Base-by-base conservation (phyloP, 2,329 filamentous ascomycete species). In the Xylaria sp. region DNA sequence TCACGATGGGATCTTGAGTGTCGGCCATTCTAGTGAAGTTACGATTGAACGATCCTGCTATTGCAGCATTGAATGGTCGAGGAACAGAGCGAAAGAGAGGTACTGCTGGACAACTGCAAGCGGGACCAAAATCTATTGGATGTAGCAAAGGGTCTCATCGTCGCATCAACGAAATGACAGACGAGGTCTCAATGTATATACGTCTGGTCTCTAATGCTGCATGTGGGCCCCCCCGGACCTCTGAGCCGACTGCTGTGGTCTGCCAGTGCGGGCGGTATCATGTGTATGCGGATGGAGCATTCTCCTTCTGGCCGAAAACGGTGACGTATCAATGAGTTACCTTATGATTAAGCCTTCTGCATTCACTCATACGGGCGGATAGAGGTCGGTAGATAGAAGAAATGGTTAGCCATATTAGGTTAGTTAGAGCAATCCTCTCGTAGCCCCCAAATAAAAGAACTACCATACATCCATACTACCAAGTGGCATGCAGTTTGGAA, bases 1-100 rank as follows among this genome's bases (percentile, higher is more conserved):
- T 72, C 59, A 80, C 73, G 25, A 81, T 77, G 13, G 74, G 73
- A 67, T 81, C 78, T 58, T 69, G 62, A 9, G 74, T 63, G 37
- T 57, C 44, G 9, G 73, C 46, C 73, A 76, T 76, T 34, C 44
- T 73, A 46, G 50, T 37, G 64, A 72, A 63, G n/a, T 65, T 61
- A 18, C 46, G 61, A 61, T 50, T 9, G 28, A 23, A 32, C 15
- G 5, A 28, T 51, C 18, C 25, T 46, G 18, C 13, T 41, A 8
- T 13, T 18, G 15, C 12, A 23, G 23, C 15, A 32, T 15, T 46
- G 52, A 15, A 44, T 23, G 41, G 32, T 13, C 15, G 66, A 34
- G 54, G 18, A 32, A 2, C 32, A 28, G 15, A 23, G 65, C 28
- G 32, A 5, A 44, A 25, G 34, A 25, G 34, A 32, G n/a, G 37